Evolutionary conservation across 805 yeast species (phyloP).

Genomic region (Hanseniaspora thailandica): DNA sequence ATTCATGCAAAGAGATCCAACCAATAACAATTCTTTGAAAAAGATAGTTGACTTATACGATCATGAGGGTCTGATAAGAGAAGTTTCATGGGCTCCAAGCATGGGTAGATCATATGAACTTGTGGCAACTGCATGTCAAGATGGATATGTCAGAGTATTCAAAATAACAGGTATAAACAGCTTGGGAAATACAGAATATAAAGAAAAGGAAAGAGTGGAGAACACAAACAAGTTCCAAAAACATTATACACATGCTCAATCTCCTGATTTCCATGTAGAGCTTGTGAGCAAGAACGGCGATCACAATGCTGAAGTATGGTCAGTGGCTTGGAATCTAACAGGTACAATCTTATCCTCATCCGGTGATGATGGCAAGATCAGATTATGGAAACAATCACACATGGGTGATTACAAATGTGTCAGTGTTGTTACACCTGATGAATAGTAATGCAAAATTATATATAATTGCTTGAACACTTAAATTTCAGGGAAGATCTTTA

Average conservation of each 20-base stretch:
- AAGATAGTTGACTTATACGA: conserved; percentile 62
- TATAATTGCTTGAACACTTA: too few species aligned
- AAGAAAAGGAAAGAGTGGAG: conserved; percentile 15
- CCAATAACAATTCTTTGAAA: conserved; percentile 38
- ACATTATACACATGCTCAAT: conserved; percentile 3
- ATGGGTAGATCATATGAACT: conserved; percentile 83
- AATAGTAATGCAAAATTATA: too few species aligned
- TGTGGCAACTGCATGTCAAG: conserved; percentile 92
- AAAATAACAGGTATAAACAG: conserved; percentile 33
- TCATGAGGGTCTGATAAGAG: conserved; percentile 75
- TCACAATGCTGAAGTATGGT: conserved; percentile 87
- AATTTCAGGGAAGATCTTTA: conserved; percentile 33
- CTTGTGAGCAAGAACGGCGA: conserved; percentile 57
- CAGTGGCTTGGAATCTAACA: conserved; percentile 87
- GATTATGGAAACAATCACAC: conserved; percentile 85
- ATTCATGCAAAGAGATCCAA: conserved; percentile 45
- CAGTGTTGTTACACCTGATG: conserved; percentile 65
- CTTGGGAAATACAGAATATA: neutral
- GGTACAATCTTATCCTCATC: conserved; percentile 88
- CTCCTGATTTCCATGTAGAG: conserved; percentile 36
- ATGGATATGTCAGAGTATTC: conserved; percentile 80
- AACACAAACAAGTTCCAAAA: conserved; percentile 11
- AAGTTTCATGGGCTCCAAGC: conserved; percentile 92
- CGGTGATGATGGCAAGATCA: conserved; percentile 87
- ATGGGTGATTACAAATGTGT: conserved; percentile 81